phyloP scores from a whole-genome alignment of 768 basidiomycete genomes.

The Mrakia frigida region DNA sequence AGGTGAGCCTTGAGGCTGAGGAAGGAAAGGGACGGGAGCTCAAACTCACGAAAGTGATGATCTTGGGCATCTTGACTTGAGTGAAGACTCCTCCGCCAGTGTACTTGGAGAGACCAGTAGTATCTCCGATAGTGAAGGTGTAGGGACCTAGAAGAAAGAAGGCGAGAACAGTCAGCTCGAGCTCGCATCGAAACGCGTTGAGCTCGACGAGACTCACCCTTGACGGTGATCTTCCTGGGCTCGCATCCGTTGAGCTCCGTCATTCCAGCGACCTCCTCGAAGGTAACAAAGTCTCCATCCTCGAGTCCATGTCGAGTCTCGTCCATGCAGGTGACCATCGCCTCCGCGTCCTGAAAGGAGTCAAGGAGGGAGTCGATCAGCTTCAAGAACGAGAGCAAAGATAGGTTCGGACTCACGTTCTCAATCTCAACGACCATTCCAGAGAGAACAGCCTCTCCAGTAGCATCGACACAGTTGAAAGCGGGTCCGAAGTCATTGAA shows the following conservation, averaged over 20 bases:
- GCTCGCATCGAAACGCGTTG: not conserved
- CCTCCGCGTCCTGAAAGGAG: constrained; percentile 65
- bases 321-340: constrained; percentile 91
- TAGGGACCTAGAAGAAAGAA: constrained; percentile 61
- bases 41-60: constrained; percentile 73
- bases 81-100: constrained; percentile 87
- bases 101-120: constrained; percentile 68
- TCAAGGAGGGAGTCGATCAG: not conserved
- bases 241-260: constrained; percentile 81
- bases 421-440: constrained; percentile 96
- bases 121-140: constrained; percentile 94
- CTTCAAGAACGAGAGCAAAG: not conserved
- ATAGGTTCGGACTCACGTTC: constrained; percentile 54
- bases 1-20: not conserved
- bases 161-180: not conserved
- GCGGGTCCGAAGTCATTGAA: constrained; percentile 96
- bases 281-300: constrained; percentile 96
- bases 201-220: constrained; percentile 48
- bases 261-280: constrained; percentile 94
- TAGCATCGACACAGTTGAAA: constrained; percentile 94
- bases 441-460: constrained; percentile 85
- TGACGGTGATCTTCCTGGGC: constrained; percentile 84
- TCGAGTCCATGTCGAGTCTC: constrained; percentile 98
- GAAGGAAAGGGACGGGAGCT: not conserved
- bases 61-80: constrained; percentile 98